phyloP scores from a whole-genome alignment of 192 early-diverging fungal species.

The Podila verticillata region DNA sequence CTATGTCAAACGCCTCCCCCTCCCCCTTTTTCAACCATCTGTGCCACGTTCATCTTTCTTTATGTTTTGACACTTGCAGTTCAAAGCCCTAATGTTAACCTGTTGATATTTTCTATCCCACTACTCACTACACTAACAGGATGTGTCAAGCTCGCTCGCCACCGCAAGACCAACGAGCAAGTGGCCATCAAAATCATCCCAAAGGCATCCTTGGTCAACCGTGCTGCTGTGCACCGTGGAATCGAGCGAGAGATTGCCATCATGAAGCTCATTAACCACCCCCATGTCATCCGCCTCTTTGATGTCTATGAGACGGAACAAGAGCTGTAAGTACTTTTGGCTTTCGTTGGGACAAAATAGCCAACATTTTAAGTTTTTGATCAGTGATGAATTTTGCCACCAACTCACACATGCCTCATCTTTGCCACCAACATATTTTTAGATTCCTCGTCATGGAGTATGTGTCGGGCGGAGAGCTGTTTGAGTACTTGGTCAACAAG shows the following conservation, averaged over 20 bases:
- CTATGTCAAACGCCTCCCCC: too few relatives aligned
- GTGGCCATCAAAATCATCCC: constrained; percentile 65
- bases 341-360: too few relatives aligned
- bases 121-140: constrained; percentile 23
- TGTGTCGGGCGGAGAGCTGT: constrained; percentile 79
- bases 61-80: background rate
- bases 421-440: background rate
- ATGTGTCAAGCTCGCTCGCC: constrained; percentile 60
- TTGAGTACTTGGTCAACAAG: constrained; percentile 71
- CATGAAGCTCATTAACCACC: constrained; percentile 64
- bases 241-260: constrained; percentile 66
- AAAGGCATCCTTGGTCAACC: constrained; percentile 55
- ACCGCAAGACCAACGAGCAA: constrained; percentile 61
- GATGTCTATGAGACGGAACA: constrained; percentile 61
- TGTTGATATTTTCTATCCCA: background rate
- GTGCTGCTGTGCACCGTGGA: constrained; percentile 55
- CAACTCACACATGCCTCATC: too few relatives aligned
- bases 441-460: constrained; percentile 72
- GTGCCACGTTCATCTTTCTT: background rate
- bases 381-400: too few relatives aligned
- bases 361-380: too few relatives aligned
- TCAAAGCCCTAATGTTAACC: background rate
- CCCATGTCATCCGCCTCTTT: constrained; percentile 59
- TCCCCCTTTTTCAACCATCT: too few relatives aligned
- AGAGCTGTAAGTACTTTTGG: constrained; percentile 35